phyloP scores from a whole-genome alignment of 2,329 filamentous ascomycete species.

The Aspergillus niger region DNA sequence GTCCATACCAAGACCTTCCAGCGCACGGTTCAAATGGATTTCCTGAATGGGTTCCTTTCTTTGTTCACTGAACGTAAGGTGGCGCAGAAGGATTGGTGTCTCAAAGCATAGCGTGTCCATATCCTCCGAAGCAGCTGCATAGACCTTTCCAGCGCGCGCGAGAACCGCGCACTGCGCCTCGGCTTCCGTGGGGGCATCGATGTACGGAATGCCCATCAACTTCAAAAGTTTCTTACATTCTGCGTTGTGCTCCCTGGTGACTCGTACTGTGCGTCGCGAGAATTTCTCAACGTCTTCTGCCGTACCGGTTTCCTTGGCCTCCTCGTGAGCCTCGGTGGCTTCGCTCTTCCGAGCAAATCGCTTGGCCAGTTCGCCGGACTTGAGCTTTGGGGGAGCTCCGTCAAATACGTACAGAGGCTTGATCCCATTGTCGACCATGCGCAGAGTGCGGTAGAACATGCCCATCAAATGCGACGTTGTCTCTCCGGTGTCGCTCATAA shows the following conservation, averaged over 20 bases:
- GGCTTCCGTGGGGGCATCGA: constrained; percentile 93
- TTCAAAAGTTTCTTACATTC: constrained; percentile 90
- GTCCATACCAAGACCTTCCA: constrained; percentile 87
- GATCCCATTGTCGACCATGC: constrained; percentile 98
- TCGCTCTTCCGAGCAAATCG: constrained; percentile 94
- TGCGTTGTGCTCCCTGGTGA: constrained; percentile 94
- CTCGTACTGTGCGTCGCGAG: constrained; percentile 84
- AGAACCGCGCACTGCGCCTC: constrained; percentile 94
- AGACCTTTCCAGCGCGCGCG: constrained; percentile 89
- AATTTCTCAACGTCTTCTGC: constrained; percentile 99
- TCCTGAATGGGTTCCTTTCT: constrained; percentile 97
- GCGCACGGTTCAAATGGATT: constrained; percentile 81
- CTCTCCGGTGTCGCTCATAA: constrained; percentile 92
- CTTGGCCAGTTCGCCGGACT: constrained; percentile 94
- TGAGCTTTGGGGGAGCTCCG: constrained; percentile 93
- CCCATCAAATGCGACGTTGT: constrained; percentile 99
- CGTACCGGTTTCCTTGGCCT: constrained; percentile 95
- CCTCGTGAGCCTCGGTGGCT: constrained; percentile 84
- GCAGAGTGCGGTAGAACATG: constrained; percentile 97
- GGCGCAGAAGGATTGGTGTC: constrained; percentile 82
- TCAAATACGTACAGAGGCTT: constrained; percentile 99
- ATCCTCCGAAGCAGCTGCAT: constrained; percentile 93
- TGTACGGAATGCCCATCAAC: constrained; percentile 94
- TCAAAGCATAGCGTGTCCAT: constrained; percentile 99
- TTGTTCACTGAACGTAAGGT: constrained; percentile 96